Conservation (phyloP, 192 early-diverging fungal species). For the Jimgerdemannia lactiflua region DNA sequence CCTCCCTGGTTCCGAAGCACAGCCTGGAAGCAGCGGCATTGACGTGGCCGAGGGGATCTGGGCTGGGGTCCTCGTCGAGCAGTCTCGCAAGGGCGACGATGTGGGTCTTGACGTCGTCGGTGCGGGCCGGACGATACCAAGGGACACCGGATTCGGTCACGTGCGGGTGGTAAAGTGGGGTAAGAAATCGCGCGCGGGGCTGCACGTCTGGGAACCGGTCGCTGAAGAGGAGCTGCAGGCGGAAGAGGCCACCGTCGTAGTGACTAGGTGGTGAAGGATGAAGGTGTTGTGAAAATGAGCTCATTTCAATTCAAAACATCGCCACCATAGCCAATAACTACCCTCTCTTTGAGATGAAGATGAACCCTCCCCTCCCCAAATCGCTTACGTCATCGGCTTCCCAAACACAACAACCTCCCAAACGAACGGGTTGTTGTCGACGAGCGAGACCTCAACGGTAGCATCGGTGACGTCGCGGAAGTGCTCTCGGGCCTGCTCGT, state of each 20-base stretch:
- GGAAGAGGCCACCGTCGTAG: constrained; percentile 62
- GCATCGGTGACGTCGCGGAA: constrained; percentile 30
- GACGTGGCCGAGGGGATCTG: constrained; percentile 43
- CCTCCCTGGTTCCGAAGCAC: constrained; percentile 31
- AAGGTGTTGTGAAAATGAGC: neutral
- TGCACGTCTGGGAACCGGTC: constrained; percentile 50
- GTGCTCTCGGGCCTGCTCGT: constrained; percentile 51
- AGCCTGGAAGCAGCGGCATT: constrained; percentile 37
- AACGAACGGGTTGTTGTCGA: constrained; percentile 53
- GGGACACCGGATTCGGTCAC: constrained; percentile 56
- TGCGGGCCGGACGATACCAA: constrained; percentile 50
- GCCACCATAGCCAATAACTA: too few relatives aligned
- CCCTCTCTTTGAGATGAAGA: too few relatives aligned
- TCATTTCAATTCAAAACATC: neutral
- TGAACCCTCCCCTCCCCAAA: too few relatives aligned
- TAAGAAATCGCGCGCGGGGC: constrained; percentile 50
- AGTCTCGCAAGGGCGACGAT: constrained; percentile 40
- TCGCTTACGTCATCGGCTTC: constrained; percentile 37
- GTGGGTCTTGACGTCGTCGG: constrained; percentile 53
- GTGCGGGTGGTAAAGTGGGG: constrained; percentile 60
- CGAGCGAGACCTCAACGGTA: constrained; percentile 34
- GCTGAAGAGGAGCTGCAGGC: constrained; percentile 51
- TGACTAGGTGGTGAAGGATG: constrained; percentile 20
- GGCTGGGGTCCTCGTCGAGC: constrained; percentile 28
- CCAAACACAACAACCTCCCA: constrained; percentile 54